phyloP scores from a whole-genome alignment of 495 filamentous ascomycete genomes.

The Lepidopterella palustris region DNA sequence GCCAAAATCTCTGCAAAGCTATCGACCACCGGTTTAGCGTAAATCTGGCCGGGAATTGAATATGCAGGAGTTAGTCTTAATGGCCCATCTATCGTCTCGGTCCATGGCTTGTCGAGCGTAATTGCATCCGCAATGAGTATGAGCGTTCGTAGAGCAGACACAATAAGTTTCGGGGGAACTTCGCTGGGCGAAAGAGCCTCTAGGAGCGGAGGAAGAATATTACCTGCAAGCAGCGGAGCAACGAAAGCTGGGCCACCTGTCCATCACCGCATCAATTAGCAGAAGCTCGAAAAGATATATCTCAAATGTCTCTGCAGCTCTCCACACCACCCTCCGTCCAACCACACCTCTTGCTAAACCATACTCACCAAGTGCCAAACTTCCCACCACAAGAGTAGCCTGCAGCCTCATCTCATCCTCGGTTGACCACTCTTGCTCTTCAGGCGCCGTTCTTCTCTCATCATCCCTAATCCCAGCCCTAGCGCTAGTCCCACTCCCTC shows the following conservation, averaged over 20 bases:
- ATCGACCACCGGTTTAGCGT: constrained; percentile 51
- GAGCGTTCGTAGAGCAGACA: constrained; percentile 68
- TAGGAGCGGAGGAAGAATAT: constrained; percentile 60
- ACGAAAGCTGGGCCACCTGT: constrained; percentile 78
- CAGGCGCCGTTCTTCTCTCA: constrained; percentile 18
- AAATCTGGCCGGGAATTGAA: constrained; percentile 56
- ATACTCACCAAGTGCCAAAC: constrained; percentile 71
- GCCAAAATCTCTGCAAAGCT: constrained; percentile 57
- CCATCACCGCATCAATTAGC: constrained; percentile 3
- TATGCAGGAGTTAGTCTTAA: constrained; percentile 19
- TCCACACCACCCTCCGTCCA: neutral
- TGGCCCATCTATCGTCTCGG: constrained; percentile 41
- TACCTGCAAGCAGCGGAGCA: constrained; percentile 59
- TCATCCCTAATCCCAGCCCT: neutral
- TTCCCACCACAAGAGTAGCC: constrained; percentile 72
- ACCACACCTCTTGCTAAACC: neutral
- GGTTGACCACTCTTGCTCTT: constrained; percentile 35
- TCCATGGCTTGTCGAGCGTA: constrained; percentile 41
- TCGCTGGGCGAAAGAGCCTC: constrained; percentile 58
- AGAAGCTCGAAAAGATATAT: neutral
- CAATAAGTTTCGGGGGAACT: constrained; percentile 56
- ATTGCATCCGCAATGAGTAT: constrained; percentile 61
- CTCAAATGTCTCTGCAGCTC: neutral
- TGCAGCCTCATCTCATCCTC: constrained; percentile 67
- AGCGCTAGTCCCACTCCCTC: too few species aligned